phyloP scores from a whole-genome alignment of 2,329 filamentous ascomycete species.

The Elsinoe ampelina region DNA sequence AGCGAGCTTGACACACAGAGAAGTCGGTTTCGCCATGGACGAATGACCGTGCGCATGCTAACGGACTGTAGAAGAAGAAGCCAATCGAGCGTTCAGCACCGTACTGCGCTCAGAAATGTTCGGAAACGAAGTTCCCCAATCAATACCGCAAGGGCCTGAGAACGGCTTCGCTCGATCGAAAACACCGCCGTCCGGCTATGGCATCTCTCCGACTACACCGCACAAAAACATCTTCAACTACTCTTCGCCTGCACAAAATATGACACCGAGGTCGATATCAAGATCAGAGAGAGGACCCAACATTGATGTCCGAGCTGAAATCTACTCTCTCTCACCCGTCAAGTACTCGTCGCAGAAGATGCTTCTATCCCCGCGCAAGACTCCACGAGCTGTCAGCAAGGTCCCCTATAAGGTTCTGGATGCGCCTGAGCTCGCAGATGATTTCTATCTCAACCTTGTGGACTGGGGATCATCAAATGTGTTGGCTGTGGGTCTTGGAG shows the following conservation, averaged over 20 bases:
- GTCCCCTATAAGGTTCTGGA: conserved; percentile 97
- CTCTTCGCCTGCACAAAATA: conserved; percentile 66
- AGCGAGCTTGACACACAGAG: conserved; percentile 90
- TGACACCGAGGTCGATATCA: conserved; percentile 52
- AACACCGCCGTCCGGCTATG: conserved; percentile 71
- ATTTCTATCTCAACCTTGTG: conserved; percentile 95
- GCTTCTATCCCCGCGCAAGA: conserved; percentile 79
- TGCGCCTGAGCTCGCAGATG: conserved; percentile 88
- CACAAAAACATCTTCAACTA: conserved; percentile 97
- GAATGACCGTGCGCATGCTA: not conserved
- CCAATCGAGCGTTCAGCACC: conserved; percentile 83
- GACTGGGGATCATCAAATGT: conserved; percentile 97
- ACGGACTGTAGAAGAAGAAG: conserved; percentile 63
- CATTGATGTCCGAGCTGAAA: conserved; percentile 78
- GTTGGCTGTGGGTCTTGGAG: conserved; percentile 82
- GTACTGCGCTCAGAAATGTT: conserved; percentile 87
- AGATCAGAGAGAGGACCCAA: conserved; percentile 82
- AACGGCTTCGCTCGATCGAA: conserved; percentile 47
- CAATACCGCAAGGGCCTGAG: conserved; percentile 54
- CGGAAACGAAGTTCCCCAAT: conserved; percentile 78
- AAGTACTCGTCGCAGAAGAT: conserved; percentile 89
- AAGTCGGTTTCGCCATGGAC: conserved; percentile 47
- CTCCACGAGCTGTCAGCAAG: conserved; percentile 84
- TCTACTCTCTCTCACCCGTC: conserved; percentile 92
- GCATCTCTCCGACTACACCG: conserved; percentile 83